Evolutionary conservation across 495 filamentous ascomycete genomes (phyloP).

Genomic region (Neurospora hispaniola): DNA sequence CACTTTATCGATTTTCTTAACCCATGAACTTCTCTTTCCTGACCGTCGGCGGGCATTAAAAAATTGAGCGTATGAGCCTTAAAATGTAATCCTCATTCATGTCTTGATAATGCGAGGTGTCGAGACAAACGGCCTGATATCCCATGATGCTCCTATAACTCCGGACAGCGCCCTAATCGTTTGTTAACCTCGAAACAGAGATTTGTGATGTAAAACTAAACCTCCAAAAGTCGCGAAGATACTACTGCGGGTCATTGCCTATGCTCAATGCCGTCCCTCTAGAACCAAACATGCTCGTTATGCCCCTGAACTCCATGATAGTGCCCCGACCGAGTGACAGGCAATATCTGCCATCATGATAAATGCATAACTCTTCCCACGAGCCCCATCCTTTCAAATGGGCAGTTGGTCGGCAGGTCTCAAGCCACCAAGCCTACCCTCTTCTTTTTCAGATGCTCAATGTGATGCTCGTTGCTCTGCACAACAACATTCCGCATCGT

Average conservation of each 20-base stretch:
- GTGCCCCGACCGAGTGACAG: not conserved
- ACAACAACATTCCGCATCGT: conserved; percentile 12
- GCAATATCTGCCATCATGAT: not conserved
- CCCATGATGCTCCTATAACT: not conserved
- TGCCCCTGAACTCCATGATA: not conserved
- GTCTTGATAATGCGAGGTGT: not conserved
- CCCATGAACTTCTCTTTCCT: not conserved
- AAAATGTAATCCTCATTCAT: not conserved
- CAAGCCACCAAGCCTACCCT: conserved; percentile 11
- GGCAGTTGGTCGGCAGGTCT: not conserved
- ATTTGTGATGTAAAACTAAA: not conserved
- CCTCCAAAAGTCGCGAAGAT: not conserved
- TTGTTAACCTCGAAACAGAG: not conserved
- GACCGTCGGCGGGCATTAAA: not conserved
- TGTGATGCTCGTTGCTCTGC: conserved; percentile 28
- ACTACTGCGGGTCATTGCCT: not conserved
- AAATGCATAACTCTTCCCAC: not conserved
- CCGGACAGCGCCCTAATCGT: not conserved
- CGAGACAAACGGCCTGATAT: not conserved
- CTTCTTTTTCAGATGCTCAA: conserved; percentile 16
- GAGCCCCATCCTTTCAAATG: not conserved
- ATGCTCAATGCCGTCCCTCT: not conserved
- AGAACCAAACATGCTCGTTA: not conserved
- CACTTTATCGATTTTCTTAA: too few relatives aligned
- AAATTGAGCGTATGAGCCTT: not conserved